phyloP scores from a whole-genome alignment of 352 stramenopile species.

The Thraustochytrium aureum region DNA sequence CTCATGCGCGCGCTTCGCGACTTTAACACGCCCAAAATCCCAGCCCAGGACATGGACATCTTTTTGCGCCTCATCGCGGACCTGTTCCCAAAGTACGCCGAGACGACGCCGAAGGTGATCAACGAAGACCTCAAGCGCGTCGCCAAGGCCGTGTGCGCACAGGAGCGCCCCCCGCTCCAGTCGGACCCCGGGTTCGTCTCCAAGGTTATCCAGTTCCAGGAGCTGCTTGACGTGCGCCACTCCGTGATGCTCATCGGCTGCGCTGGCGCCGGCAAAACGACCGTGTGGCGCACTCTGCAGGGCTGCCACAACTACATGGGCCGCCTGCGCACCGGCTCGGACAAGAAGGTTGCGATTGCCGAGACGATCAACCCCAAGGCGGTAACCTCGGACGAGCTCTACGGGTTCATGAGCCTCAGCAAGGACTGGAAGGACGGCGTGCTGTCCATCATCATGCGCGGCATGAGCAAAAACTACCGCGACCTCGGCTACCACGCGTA shows the following conservation, averaged over 20 bases:
- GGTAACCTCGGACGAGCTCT: constrained; percentile 86
- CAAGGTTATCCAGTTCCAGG: constrained; percentile 96
- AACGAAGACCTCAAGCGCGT: constrained; percentile 69
- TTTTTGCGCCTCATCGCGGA: constrained; percentile 91
- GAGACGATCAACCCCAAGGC: constrained; percentile 89
- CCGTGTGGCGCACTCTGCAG: constrained; percentile 81
- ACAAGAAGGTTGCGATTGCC: constrained; percentile 84
- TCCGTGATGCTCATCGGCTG: constrained; percentile 94
- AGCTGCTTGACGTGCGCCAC: constrained; percentile 93
- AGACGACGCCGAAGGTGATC: constrained; percentile 79
- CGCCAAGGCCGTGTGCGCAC: constrained; percentile 73
- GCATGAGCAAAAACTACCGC: constrained; percentile 77
- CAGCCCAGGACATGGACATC: constrained; percentile 89
- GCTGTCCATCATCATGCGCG: constrained; percentile 88
- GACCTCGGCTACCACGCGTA: constrained; percentile 79
- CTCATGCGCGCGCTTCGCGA: constrained; percentile 91
- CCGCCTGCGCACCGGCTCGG: constrained; percentile 63
- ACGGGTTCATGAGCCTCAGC: constrained; percentile 90
- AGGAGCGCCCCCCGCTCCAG: constrained; percentile 69
- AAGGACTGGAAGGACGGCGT: constrained; percentile 95
- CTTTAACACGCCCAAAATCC: constrained; percentile 94
- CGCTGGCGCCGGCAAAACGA: constrained; percentile 85
- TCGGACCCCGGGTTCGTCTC: constrained; percentile 65
- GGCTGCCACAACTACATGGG: constrained; percentile 68
- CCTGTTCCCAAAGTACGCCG: constrained; percentile 86